Conservation (phyloP, 2,329 filamentous ascomycete species). For the Blastomyces emzantsi region DNA sequence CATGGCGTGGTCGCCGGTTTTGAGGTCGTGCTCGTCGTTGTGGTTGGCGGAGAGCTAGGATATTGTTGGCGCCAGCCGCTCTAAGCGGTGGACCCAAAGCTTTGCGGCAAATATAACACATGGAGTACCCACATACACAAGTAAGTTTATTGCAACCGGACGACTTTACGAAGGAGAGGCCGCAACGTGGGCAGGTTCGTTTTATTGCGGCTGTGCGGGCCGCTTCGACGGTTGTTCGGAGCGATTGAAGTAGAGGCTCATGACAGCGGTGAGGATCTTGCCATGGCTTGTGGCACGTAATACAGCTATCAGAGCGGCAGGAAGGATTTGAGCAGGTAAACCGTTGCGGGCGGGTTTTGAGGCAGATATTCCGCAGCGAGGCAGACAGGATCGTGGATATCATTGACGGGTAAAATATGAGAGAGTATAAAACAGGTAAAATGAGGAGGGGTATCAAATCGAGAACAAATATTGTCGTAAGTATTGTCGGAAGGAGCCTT, state of each 20-base stretch:
- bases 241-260: constrained; percentile 68
- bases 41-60: background rate
- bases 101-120: constrained; percentile 94
- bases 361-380: constrained; percentile 58
- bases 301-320: constrained; percentile 66
- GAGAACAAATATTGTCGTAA: constrained; percentile 35
- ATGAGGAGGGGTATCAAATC: constrained; percentile 38
- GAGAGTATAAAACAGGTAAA: constrained; percentile 48
- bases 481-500: constrained; percentile 47
- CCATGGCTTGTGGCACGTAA: constrained; percentile 76
- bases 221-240: constrained; percentile 83
- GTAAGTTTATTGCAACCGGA: constrained; percentile 95
- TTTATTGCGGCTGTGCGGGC: constrained; percentile 92
- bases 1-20: background rate
- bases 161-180: constrained; percentile 85
- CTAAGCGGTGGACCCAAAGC: constrained; percentile 38
- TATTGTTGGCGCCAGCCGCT: background rate
- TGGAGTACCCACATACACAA: constrained; percentile 90
- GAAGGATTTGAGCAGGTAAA: constrained; percentile 65
- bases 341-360: constrained; percentile 61
- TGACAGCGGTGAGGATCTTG: constrained; percentile 83
- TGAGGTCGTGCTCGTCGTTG: background rate
- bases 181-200: constrained; percentile 85
- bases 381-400: constrained; percentile 45
- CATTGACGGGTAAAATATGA: constrained; percentile 47